phyloP scores from a whole-genome alignment of 257 asterid genomes.

The Solanum ossicruentum region DNA sequence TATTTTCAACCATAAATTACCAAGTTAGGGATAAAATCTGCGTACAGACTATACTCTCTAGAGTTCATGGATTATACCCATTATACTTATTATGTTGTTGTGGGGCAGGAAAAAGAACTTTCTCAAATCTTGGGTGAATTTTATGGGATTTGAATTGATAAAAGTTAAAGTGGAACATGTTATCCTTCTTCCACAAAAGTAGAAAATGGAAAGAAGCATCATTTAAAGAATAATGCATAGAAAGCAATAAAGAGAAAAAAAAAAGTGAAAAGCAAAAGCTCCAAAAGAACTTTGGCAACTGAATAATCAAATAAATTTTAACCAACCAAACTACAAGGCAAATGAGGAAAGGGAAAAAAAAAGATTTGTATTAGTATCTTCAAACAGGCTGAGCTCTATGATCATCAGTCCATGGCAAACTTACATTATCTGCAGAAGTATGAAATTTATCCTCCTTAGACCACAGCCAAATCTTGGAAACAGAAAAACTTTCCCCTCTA shows the following conservation, averaged over 20 bases:
- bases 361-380: constrained; percentile 1
- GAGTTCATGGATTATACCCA: neutral
- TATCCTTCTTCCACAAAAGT: constrained; percentile 21
- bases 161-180: constrained; percentile 12
- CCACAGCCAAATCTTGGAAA: constrained; percentile 96
- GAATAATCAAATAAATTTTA: neutral
- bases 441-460: constrained; percentile 68
- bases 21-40: neutral
- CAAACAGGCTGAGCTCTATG: neutral
- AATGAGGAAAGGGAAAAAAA: neutral
- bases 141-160: constrained; percentile 16
- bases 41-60: neutral
- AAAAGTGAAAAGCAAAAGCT: constrained; percentile 12
- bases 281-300: constrained; percentile 1
- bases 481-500: constrained; percentile 95
- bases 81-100: neutral
- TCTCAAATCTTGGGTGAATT: neutral
- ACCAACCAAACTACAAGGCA: neutral
- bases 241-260: constrained; percentile 14
- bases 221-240: constrained; percentile 22
- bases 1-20: neutral
- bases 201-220: constrained; percentile 28
- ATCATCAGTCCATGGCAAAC: constrained; percentile 27
- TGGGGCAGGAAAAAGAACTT: neutral
- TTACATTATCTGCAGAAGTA: constrained; percentile 22